Percentiles rank a stretch among this genome's conserved stretches.
These are phyloP conservation scores for Termitomyces sp. DNA, from an alignment of 768 basidiomycete species.

Conservation along the genomic window DNA sequence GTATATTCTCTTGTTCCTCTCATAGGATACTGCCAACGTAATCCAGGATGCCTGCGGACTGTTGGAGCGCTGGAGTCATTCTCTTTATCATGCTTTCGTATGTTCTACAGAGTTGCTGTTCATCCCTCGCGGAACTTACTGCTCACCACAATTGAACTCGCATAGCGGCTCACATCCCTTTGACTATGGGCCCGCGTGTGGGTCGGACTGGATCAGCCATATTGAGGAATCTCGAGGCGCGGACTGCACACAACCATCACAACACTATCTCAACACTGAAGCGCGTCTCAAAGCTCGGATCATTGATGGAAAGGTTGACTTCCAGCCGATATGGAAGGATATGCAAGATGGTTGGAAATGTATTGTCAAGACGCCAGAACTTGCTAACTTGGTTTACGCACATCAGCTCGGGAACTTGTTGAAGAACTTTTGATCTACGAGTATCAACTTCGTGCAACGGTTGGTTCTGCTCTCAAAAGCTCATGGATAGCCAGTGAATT, in stretches of 20 bases:
- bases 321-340: slow-evolving; percentile 49
- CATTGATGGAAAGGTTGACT: slow-evolving; percentile 54
- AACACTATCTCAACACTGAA: slow-evolving; percentile 44
- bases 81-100: slow-evolving; percentile 82
- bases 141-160: background rate
- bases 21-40: background rate
- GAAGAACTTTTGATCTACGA: slow-evolving; percentile 55
- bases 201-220: slow-evolving; percentile 32
- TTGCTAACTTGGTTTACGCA: background rate
- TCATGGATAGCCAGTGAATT: slow-evolving; percentile 64
- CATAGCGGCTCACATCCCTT: slow-evolving; percentile 72
- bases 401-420: slow-evolving; percentile 54
- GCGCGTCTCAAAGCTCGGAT: slow-evolving; percentile 64
- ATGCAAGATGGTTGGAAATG: slow-evolving; percentile 50
- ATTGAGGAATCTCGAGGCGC: slow-evolving; percentile 25
- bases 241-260: slow-evolving; percentile 29
- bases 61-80: slow-evolving; percentile 83
- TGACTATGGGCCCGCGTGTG: slow-evolving; percentile 43
- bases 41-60: slow-evolving; percentile 79
- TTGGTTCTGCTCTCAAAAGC: slow-evolving; percentile 52
- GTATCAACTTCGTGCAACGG: slow-evolving; percentile 53
- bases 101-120: slow-evolving; percentile 20
- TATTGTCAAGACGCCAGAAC: background rate
- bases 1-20: slow-evolving; percentile 18
- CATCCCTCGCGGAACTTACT: background rate